Percentiles rank a stretch among this genome's conserved stretches.
These are phyloP conservation scores for Pichia sp. DNA, from an alignment of 1,139 yeast genomes.

Conservation along the genomic window DNA sequence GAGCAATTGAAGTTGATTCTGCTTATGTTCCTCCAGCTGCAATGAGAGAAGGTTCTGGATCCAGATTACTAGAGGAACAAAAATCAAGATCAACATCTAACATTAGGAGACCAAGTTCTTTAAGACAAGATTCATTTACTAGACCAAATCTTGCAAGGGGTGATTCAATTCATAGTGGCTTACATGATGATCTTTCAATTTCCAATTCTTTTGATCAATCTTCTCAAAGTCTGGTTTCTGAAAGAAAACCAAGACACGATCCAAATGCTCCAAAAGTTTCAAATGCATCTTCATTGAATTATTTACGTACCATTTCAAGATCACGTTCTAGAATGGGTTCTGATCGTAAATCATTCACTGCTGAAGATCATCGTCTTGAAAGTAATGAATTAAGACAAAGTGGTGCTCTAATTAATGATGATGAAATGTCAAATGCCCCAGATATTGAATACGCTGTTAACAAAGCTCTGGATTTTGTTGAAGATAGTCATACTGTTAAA, in stretches of 20 bases:
- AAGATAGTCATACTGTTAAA: constrained; percentile 17
- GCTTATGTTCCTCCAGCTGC: constrained; percentile 34
- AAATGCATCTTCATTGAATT: constrained; percentile 32
- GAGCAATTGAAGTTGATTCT: constrained; percentile 31
- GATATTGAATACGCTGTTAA: constrained; percentile 33
- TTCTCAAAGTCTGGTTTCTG: constrained; percentile 15
- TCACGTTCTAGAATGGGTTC: constrained; percentile 46
- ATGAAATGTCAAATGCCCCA: constrained; percentile 26
- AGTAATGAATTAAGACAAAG: constrained; percentile 30
- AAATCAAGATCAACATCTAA: constrained; percentile 17
- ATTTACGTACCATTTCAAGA: constrained; percentile 55
- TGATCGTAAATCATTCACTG: constrained; percentile 25
- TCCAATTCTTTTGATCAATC: constrained; percentile 9
- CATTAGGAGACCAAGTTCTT: constrained; percentile 19
- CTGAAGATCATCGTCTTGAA: constrained; percentile 17
- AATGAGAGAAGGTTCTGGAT: constrained; percentile 36
- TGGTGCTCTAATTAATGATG: constrained; percentile 35
- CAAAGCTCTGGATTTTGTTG: constrained; percentile 28
- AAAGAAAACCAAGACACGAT: constrained; percentile 31
- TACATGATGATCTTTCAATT: constrained; percentile 24
- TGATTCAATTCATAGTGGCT: constrained; percentile 50
- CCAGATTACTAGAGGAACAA: constrained; percentile 37
- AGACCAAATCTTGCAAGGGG: constrained; percentile 62
- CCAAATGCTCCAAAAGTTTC: constrained; percentile 22
- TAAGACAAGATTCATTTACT: constrained; percentile 29